Base-by-base conservation (phyloP, 108 stramenopile species). In the Epithemia pelagica region DNA sequence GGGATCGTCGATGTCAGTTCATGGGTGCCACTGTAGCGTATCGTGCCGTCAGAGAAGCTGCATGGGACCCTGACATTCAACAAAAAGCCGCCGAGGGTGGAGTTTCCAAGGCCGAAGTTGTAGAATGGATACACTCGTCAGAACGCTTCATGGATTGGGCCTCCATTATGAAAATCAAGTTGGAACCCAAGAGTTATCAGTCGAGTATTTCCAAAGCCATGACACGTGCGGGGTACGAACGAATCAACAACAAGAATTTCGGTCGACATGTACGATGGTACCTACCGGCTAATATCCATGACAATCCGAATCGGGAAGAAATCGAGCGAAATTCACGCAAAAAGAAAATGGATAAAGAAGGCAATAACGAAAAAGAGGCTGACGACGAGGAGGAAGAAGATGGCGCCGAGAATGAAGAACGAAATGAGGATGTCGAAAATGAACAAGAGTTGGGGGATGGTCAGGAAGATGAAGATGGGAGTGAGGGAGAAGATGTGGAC, bases 201-300 rank as follows among this genome's bases (percentile, higher is more conserved):
- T 69, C 73, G 2, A 70, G 72, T 57, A 74, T 85, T 30, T 78
- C 77, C 56, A 85, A 82, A 61, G 72, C 75, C 18, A 56, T 85
- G 71, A 26, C 68, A 22, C 79, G 82, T 57, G 70, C 76, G 24
- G 84, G 79, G 26, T 82, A 61, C 53, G 61, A 59, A 15, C 59
- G 79, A 59, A 10, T 63, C 56, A 24, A 64, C 63, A 1, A 30
- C 62, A 22, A 46, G 37, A 46, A 46, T 46, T 46, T 46, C 37
- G 84, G 84, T n/a, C 58, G 84, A 52, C 75, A 79, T 68, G 70
- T 85, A 26, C 70, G 71, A 55, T 85, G 80, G 84, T 56, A 46
- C 18, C 23, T 80, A 23, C 83, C 83, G 18, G 52, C 54, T 5
- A 56, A 59, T 20, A 52, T 54, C 19, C 62, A 46, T 0, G 22